Evolutionary conservation across 768 basidiomycete species (phyloP).

Genomic region (Steccherinum ochraceum): DNA sequence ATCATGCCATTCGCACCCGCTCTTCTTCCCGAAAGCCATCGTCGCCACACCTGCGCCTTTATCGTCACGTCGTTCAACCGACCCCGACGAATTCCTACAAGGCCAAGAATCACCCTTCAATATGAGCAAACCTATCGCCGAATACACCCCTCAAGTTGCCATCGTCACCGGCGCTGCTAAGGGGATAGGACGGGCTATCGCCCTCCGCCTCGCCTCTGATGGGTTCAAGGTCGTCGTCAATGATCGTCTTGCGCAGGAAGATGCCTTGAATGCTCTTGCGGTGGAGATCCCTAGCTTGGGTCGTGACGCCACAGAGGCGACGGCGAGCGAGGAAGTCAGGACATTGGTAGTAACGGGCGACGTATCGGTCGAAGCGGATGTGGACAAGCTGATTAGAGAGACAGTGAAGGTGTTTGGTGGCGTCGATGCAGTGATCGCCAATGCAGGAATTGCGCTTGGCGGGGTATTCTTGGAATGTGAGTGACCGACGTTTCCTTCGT

Average conservation of each 20-base stretch:
- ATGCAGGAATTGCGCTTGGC: constrained; percentile 22
- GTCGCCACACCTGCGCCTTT: too few species aligned
- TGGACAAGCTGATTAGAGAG: constrained; percentile 31
- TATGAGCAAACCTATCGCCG: too few species aligned
- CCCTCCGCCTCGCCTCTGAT: constrained; percentile 19
- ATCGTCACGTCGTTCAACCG: too few species aligned
- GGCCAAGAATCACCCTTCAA: too few species aligned
- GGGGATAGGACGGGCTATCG: too few species aligned
- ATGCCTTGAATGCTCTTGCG: constrained; percentile 8
- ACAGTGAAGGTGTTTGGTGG: constrained; percentile 28
- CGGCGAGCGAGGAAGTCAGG: too few species aligned
- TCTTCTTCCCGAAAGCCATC: too few species aligned
- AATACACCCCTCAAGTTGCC: constrained; percentile 7
- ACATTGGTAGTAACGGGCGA: constrained; percentile 29
- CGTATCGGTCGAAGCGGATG: constrained; percentile 34
- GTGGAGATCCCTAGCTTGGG: constrained; percentile 12
- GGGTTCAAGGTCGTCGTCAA: constrained; percentile 17
- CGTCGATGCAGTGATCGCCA: constrained; percentile 35
- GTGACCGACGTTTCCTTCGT: too few species aligned
- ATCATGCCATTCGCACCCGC: too few species aligned
- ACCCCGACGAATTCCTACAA: too few species aligned
- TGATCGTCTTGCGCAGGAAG: constrained; percentile 9
- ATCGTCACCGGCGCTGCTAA: constrained; percentile 21
- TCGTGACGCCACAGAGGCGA: constrained; percentile 16
- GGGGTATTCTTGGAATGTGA: too few species aligned